Percentiles rank a stretch among this genome's conserved stretches.
Evolutionary conservation across 208 protist genomes (phyloP).

Genomic region (Trypanosoma avium): DNA sequence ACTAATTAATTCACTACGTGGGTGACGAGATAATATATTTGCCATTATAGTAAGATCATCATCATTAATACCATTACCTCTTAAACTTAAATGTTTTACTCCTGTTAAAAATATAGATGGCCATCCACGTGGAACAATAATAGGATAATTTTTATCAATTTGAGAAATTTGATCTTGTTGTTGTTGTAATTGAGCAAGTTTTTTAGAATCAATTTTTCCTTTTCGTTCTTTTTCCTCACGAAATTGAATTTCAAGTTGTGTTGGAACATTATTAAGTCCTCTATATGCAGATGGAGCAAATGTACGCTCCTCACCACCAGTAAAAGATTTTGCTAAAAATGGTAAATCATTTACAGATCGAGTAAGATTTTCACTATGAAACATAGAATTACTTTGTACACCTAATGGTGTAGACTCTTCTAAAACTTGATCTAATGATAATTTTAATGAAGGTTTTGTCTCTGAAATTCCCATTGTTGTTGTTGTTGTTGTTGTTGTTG

Average conservation of each 20-base stretch:
- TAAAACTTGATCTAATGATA: not conserved
- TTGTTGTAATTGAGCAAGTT: slow-evolving; percentile 66
- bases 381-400: not conserved
- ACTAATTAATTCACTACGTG: slow-evolving; percentile 65
- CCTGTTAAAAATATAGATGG: slow-evolving; percentile 70
- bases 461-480: no score
- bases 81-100: slow-evolving; percentile 72
- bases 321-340: not conserved
- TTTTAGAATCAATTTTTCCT: slow-evolving; percentile 81
- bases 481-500: no score
- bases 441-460: no score
- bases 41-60: slow-evolving; percentile 42
- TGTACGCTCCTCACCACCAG: not conserved
- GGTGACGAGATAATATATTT: slow-evolving; percentile 44
- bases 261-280: slow-evolving; percentile 56
- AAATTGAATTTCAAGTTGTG: slow-evolving; percentile 63
- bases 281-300: slow-evolving; percentile 76
- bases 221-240: slow-evolving; percentile 80
- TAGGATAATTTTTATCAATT: slow-evolving; percentile 63
- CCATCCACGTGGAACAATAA: slow-evolving; percentile 70
- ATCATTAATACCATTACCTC: slow-evolving; percentile 83
- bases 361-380: not conserved
- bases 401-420: not conserved
- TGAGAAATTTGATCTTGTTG: slow-evolving; percentile 62
- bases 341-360: not conserved